These are phyloP conservation scores for Sechiopsis laciniata DNA, from an alignment of 306 rosid genomes.

Conservation along the genomic window DNA sequence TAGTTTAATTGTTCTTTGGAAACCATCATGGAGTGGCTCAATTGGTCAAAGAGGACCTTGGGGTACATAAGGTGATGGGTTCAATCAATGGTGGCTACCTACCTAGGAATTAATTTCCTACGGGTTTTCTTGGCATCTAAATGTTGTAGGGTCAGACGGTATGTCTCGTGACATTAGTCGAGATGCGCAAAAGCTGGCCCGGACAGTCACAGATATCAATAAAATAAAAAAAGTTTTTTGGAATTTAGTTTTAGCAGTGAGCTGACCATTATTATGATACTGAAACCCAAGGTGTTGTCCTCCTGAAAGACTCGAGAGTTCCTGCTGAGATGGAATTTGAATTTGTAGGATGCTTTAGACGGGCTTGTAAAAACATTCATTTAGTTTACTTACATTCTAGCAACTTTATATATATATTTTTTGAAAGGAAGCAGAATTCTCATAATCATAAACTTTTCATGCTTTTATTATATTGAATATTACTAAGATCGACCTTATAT, in stretches of 20 bases:
- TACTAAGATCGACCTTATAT: not conserved
- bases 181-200: too few relatives aligned
- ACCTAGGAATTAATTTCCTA: too few relatives aligned
- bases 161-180: too few relatives aligned
- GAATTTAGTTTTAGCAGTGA: not conserved
- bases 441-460: not conserved
- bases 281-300: not conserved
- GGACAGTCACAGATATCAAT: too few relatives aligned
- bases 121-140: too few relatives aligned
- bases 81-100: too few relatives aligned
- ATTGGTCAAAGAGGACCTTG: too few relatives aligned
- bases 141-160: too few relatives aligned
- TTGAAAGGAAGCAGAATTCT: not conserved
- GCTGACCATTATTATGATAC: not conserved
- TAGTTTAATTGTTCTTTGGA: not conserved
- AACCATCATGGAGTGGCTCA: too few relatives aligned
- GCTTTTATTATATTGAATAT: not conserved
- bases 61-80: too few relatives aligned
- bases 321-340: not conserved
- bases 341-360: constrained; percentile 3
- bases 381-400: not conserved
- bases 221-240: too few relatives aligned
- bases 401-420: not conserved
- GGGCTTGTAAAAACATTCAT: not conserved
- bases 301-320: not conserved